A percentile compares a stretch with the other conserved stretches of the same genome.
Conservation (phyloP, 306 rosid genomes). For the Datisca glomerata region DNA sequence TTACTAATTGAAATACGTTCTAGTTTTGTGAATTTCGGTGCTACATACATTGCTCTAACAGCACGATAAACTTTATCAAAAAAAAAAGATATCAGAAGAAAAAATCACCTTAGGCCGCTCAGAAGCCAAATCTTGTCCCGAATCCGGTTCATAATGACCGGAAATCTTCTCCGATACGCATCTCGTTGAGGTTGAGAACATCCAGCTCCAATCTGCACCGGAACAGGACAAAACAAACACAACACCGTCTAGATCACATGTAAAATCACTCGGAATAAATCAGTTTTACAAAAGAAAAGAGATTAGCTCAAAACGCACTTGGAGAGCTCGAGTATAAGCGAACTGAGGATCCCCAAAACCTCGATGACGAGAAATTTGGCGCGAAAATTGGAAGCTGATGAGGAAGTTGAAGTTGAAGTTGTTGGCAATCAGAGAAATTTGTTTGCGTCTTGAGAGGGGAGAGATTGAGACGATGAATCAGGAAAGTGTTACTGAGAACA, state of each 20-base stretch:
- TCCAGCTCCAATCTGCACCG: constrained; percentile 11
- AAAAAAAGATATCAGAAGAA: neutral
- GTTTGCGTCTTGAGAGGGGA: no score
- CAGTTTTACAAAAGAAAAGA: no score
- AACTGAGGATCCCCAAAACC: constrained; percentile 9
- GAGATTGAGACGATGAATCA: no score
- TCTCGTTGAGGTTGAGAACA: constrained; percentile 13
- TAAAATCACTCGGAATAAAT: no score
- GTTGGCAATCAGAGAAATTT: no score
- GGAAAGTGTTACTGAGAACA: no score
- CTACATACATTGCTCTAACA: no score
- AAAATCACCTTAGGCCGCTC: constrained; percentile 24
- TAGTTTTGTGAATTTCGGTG: no score
- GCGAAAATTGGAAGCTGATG: constrained; percentile 2
- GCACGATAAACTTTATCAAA: no score
- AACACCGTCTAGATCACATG: no score
- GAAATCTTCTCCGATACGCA: constrained; percentile 19
- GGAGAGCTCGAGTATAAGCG: constrained; percentile 4
- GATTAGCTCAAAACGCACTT: constrained; percentile 10
- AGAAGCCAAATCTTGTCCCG: constrained; percentile 16
- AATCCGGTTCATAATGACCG: constrained; percentile 23
- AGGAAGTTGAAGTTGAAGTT: neutral
- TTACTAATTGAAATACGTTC: no score
- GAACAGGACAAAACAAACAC: neutral
- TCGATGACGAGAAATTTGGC: constrained; percentile 3